phyloP scores from a whole-genome alignment of 2,329 filamentous ascomycete species.

The Alternaria dauci region DNA sequence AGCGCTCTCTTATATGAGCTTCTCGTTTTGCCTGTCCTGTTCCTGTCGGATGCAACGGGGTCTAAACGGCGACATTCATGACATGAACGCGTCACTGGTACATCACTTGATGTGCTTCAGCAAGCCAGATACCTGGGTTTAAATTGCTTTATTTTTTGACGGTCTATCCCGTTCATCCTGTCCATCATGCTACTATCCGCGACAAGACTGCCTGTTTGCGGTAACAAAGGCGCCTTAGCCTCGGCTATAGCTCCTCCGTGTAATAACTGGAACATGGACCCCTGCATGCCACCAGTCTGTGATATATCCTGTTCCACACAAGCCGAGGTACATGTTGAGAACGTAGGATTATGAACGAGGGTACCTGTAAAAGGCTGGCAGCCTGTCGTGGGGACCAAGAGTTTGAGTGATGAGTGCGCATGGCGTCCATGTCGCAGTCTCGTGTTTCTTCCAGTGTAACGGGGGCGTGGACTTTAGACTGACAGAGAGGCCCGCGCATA shows the following conservation, averaged over 20 bases:
- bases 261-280: constrained; percentile 1
- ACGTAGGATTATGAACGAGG: neutral
- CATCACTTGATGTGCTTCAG: neutral
- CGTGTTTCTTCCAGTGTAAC: constrained; percentile 1
- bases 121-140: constrained; percentile 9
- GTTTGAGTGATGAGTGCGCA: neutral
- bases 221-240: neutral
- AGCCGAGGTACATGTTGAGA: constrained; percentile 4
- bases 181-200: constrained; percentile 1
- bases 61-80: neutral
- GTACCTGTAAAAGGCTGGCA: neutral
- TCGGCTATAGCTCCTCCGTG: neutral
- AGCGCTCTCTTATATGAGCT: neutral
- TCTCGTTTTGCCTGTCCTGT: neutral
- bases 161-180: constrained; percentile 11
- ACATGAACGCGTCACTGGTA: neutral
- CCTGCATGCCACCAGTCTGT: neutral
- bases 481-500: constrained; percentile 38
- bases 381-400: neutral
- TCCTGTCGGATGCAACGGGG: neutral
- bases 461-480: neutral
- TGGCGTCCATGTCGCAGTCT: neutral
- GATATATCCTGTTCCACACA: neutral
- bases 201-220: neutral
- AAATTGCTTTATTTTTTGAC: constrained; percentile 16